Conservation (phyloP, 1,284 basidiomycete genomes). For the Boletus mariae region DNA sequence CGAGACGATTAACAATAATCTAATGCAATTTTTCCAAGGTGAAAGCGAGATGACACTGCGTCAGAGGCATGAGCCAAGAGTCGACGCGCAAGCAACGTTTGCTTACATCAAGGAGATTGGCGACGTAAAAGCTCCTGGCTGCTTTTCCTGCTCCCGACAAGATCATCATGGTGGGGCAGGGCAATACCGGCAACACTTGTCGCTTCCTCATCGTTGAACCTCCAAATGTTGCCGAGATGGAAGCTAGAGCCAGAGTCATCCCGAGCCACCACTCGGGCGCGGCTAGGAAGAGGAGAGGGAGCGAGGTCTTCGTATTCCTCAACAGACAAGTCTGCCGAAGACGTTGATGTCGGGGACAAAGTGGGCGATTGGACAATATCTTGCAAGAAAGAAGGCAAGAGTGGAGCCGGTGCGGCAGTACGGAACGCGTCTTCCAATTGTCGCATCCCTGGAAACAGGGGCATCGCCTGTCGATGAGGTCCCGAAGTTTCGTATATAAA, state of each 20-base stretch:
- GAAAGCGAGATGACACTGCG: constrained; percentile 10
- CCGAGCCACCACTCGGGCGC: constrained; percentile 23
- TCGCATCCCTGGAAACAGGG: constrained; percentile 28
- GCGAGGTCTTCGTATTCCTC: constrained; percentile 46
- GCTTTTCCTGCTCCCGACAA: constrained; percentile 34
- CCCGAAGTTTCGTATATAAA: constrained; percentile 69
- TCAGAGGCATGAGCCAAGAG: not conserved
- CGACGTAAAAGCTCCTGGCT: constrained; percentile 34
- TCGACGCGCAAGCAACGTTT: not conserved
- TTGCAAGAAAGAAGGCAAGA: constrained; percentile 70
- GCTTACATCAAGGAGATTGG: constrained; percentile 28
- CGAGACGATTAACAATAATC: constrained; percentile 29
- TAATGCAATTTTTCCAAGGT: constrained; percentile 25
- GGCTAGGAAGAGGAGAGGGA: constrained; percentile 18
- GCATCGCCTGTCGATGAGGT: constrained; percentile 22
- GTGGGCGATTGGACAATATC: constrained; percentile 66
- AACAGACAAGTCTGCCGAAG: constrained; percentile 60
- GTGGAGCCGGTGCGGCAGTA: constrained; percentile 36
- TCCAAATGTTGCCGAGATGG: constrained; percentile 58
- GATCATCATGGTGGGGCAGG: constrained; percentile 33
- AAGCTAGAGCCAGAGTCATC: constrained; percentile 34
- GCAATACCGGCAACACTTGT: constrained; percentile 45
- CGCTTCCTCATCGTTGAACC: constrained; percentile 60
- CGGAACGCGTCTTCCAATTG: constrained; percentile 18
- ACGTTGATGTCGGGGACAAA: constrained; percentile 57